A percentile compares a stretch with the other conserved stretches of the same genome.
Evolutionary conservation across 2,329 filamentous ascomycete species (phyloP).

Genomic region (Verticillium alfalfae): DNA sequence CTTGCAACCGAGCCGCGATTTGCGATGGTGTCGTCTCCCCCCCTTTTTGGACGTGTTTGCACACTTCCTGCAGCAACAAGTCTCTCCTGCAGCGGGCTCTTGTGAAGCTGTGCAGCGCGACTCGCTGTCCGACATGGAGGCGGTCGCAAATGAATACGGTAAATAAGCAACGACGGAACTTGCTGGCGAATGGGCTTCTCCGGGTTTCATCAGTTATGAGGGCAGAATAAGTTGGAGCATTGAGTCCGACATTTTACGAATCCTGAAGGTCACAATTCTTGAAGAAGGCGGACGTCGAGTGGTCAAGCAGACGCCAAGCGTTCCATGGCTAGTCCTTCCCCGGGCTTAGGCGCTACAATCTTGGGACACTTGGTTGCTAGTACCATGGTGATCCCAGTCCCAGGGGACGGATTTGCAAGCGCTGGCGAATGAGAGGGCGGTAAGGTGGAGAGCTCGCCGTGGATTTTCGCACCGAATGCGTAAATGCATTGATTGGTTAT

Average conservation of each 20-base stretch:
- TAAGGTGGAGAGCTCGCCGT: not conserved
- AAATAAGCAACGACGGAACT: too few species aligned
- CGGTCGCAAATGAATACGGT: not conserved
- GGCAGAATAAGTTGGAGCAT: too few species aligned
- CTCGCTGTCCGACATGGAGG: not conserved
- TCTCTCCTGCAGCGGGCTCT: not conserved
- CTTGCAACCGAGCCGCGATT: conserved; percentile 12
- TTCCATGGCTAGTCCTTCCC: not conserved
- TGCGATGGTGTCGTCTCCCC: not conserved
- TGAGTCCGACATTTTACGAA: not conserved
- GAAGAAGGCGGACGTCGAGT: not conserved
- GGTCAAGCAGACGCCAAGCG: not conserved
- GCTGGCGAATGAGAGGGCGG: not conserved
- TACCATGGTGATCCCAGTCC: too few species aligned
- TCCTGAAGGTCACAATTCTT: not conserved
- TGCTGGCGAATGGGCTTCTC: not conserved
- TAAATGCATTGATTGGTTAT: not conserved
- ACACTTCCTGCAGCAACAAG: not conserved
- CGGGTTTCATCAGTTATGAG: not conserved
- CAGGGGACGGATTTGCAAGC: not conserved
- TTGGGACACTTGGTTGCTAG: not conserved
- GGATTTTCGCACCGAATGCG: not conserved
- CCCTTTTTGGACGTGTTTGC: not conserved
- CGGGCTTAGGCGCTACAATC: not conserved
- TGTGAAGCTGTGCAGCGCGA: not conserved